Base-by-base conservation (phyloP, 495 filamentous ascomycete species). In the Daldinia concentrica region DNA sequence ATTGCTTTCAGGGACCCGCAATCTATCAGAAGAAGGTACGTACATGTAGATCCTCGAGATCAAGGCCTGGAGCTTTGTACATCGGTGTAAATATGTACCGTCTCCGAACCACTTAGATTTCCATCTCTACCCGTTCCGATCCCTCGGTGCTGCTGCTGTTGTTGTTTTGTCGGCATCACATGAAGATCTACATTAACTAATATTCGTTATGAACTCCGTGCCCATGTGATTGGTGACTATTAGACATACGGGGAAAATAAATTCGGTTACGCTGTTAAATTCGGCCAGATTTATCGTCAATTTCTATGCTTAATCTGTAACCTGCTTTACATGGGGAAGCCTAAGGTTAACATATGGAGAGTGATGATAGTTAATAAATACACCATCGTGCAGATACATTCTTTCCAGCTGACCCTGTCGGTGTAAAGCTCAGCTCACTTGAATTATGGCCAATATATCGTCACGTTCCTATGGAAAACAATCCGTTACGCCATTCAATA, bases 41-140 rank as follows among this genome's bases (percentile, higher is more conserved):
- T n/a, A n/a, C 39, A 52, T 36, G 39, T 39, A 19, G 37, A n/a
- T 48, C 29, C 48, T 24, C 30, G 17, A 34, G 17, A 57, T 48
- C 26, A 55, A 30, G 48, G 27, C 1, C 50, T 14, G 14, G 27
- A n/a, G 7, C 52, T 60, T 59, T 34, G n/a, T 64, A 22, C 57
- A 43, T 50, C 69, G 69, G 69, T 61, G 64, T 64, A 68, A 60
- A 68, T 45, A 64, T 72, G 63, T 59, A 60, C 69, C 68, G 55
- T 27, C 62, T 14, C 69, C 69, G 69, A 66, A 59, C 7, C 52
- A 57, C 52, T 39, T 41, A 37, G 19, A 57, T 32, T 57, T 6
- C 11, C 7, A 4, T 22, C 34, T 36, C 54, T 22, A 57, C 30
- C 24, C 14, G 50, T 30, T 54, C 24, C 24, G 1, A 24, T 50